These are phyloP conservation scores for Cystobasidium onofrii DNA, from an alignment of 768 basidiomycete genomes.

Conservation along the genomic window DNA sequence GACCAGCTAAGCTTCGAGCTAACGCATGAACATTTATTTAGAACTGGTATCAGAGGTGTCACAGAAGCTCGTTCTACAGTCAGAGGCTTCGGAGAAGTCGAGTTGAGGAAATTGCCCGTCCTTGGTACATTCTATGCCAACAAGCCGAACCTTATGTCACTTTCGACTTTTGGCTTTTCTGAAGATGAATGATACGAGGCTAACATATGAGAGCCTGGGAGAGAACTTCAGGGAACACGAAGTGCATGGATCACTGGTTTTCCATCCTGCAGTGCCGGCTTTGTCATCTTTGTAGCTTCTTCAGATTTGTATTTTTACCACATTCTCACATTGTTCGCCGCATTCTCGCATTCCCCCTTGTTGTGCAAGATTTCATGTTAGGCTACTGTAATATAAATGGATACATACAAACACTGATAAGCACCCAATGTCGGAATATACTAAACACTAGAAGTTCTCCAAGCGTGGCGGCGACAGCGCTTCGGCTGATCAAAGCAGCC, in stretches of 20 bases:
- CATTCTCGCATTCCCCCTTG: too few species aligned
- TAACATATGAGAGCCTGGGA: not conserved
- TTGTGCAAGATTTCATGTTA: too few species aligned
- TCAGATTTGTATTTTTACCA: too few species aligned
- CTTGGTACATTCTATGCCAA: conserved; percentile 18
- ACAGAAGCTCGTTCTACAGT: conserved; percentile 20
- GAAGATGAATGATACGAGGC: not conserved
- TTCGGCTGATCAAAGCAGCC: not conserved
- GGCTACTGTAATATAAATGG: too few species aligned
- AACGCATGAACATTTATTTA: not conserved
- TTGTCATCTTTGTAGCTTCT: too few species aligned
- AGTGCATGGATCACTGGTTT: not conserved
- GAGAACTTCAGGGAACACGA: not conserved
- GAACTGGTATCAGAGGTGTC: conserved; percentile 13
- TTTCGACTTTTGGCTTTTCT: not conserved
- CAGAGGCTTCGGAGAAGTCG: conserved; percentile 17
- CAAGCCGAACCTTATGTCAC: conserved; percentile 6
- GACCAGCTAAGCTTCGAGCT: too few species aligned
- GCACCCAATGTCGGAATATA: too few species aligned
- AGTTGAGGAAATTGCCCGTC: conserved; percentile 7
- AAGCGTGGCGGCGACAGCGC: not conserved
- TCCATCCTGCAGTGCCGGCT: too few species aligned
- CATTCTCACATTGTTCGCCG: too few species aligned
- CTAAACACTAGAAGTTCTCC: too few species aligned
- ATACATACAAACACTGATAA: too few species aligned